These are phyloP conservation scores for Candida nonsorbophila DNA, from an alignment of 805 yeast species.

Conservation along the genomic window DNA sequence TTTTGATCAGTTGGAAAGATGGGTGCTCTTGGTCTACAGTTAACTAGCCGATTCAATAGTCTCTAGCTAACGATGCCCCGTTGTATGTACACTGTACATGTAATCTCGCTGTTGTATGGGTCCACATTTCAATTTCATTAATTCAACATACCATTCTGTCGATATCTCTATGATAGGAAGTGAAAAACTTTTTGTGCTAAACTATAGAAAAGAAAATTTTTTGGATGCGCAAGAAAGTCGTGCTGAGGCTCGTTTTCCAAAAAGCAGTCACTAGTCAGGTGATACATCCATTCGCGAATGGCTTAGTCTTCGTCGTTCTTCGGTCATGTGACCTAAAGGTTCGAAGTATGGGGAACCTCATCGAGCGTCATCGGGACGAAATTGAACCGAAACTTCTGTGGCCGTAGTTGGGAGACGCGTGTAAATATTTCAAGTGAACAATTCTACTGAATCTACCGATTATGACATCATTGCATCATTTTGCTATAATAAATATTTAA, in stretches of 20 bases:
- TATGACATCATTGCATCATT: no score
- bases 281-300: background rate
- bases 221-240: no score
- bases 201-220: background rate
- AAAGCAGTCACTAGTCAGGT: background rate
- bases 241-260: no score
- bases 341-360: no score
- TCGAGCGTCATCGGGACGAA: no score
- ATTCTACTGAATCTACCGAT: no score
- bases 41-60: background rate
- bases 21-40: background rate
- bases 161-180: slow-evolving; percentile 10
- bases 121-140: slow-evolving; percentile 1
- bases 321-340: no score
- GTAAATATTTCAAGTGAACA: slow-evolving; percentile 5
- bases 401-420: slow-evolving; percentile 4
- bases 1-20: no score
- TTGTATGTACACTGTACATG: no score
- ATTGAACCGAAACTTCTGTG: no score
- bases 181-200: slow-evolving; percentile 12
- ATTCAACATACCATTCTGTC: slow-evolving; percentile 14
- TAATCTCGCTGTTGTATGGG: background rate
- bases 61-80: background rate
- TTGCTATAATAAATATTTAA: slow-evolving; percentile 8
- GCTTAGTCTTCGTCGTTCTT: no score